Base-by-base conservation (phyloP, 129 eudicot species). In the Flaveria sonorensis region DNA sequence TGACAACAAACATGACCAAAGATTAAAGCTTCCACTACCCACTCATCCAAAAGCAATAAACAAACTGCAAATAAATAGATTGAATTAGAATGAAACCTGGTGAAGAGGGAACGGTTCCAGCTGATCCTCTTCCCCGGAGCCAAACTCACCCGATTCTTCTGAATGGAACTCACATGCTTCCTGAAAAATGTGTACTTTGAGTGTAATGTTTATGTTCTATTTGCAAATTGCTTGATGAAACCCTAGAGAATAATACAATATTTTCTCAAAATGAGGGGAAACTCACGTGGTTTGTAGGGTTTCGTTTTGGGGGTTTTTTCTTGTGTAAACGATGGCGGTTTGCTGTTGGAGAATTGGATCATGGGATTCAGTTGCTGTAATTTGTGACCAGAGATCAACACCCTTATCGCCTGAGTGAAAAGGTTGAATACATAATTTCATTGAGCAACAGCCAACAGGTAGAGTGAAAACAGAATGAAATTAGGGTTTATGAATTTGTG, bases 31-130 rank as follows among this genome's bases (percentile, higher is more conserved):
- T 18, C 12, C 28, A 55, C 62, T 55, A 61, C 67, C 45, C 68
- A 32, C 10, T 26, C 7, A 10, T 1, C 7, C 23, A 68, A 19
- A 13, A 48, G 1, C 43, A 53, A 13, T 7, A 67, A 14, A n/a
- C n/a, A n/a, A n/a, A n/a, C n/a, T n/a, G n/a, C n/a, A n/a, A n/a
- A n/a, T n/a, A n/a, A n/a, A n/a, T n/a, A n/a, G n/a, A 62, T 11
- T 5, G 61, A 79, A 43, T 71, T 40, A 30, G 69, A 75, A 19
- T 0, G 2, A 79, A 52, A 95, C 97, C 99, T 95, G 84, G 88
- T 95, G 47, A 96, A 95, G 66, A 95, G 97, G 11, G 99, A 88
- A 79, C 97, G 97, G 50, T 92, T 92, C 95, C 97, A 89, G 78
- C 99, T 92, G 76, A 86, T 70, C 63, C 97, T 83, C 81, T 85